These are phyloP conservation scores for Penicillium sp. DNA, from an alignment of 2,329 filamentous ascomycete genomes.

Conservation along the genomic window DNA sequence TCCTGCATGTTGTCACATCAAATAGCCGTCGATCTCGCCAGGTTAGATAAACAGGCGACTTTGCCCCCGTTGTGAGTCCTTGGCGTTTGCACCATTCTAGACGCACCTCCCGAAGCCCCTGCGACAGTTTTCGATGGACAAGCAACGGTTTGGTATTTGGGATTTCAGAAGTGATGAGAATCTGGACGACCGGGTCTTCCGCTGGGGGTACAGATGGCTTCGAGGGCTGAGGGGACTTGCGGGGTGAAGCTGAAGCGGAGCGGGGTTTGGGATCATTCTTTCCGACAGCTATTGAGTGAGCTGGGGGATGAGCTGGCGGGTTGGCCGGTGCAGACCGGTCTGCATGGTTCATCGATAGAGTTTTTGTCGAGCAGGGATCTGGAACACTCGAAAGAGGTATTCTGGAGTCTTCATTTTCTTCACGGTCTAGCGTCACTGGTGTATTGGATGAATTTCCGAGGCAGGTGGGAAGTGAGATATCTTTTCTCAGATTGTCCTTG, in stretches of 20 bases:
- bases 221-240: background rate
- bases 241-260: background rate
- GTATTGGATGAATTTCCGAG: background rate
- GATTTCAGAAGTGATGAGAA: conserved; percentile 70
- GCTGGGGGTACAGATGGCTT: conserved; percentile 2
- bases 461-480: background rate
- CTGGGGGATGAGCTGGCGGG: background rate
- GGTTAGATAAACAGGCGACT: conserved; percentile 69
- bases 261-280: background rate
- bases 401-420: background rate
- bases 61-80: conserved; percentile 50
- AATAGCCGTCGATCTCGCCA: conserved; percentile 75
- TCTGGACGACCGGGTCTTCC: conserved; percentile 56
- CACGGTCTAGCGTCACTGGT: background rate
- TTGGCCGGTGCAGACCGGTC: background rate
- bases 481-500: background rate
- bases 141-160: conserved; percentile 61
- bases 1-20: conserved; percentile 70
- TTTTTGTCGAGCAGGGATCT: background rate
- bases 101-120: conserved; percentile 67
- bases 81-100: conserved; percentile 70
- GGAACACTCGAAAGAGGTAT: background rate
- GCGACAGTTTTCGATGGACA: conserved; percentile 66
- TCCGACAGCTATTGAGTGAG: background rate
- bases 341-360: background rate